Evolutionary conservation across 2,329 filamentous ascomycete species (phyloP), one percentile per base, ranked within the genome.

Genomic region (Epichloe elymi): DNA sequence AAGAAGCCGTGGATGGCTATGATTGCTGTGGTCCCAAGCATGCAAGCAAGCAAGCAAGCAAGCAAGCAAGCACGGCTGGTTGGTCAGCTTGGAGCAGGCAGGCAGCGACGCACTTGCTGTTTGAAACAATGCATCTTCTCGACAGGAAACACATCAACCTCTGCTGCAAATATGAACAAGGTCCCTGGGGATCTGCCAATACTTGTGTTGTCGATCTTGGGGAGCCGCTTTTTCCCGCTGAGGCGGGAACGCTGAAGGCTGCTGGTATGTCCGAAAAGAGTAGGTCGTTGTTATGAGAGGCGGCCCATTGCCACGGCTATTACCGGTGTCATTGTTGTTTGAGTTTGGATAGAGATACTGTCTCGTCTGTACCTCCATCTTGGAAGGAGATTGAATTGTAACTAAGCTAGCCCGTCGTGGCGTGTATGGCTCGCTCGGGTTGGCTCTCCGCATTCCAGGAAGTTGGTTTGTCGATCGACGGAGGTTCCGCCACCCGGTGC

Each of bases 281-380:
- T 45, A 46, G 49, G 49, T 46, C 26, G 15, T 36, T 40, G 17
- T 33, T 36, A 48, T 26, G 41, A 51, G 46, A 55, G 46, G 51
- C 55, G 49, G 55, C 53, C 51, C 51, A 43, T 26, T 44, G 39
- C 38, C 36, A 49, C 53, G 54, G 54, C 53, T 55, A 56, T 52
- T 50, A 38, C 48, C 51, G 55, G 54, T 36, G 48, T 41, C 37
- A 36, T 14, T 33, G 42, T 36, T 36, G 23, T 23, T 30, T 6
- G 19, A n/a, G 23, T 35, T 20, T 14, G 15, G 15, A 20, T 33
- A 7, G 15, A 19, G 7, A 26, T 10, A 14, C 14, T 14, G 17
- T n/a, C 11, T n/a, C 15, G 2, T 38, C 36, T 38, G 36, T 15
- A 6, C 4, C 36, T n/a, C 12, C 1, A n/a, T 38, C 12, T n/a